Conservation (phyloP, 352 stramenopile species). For the Phytopythium mirpurense region DNA sequence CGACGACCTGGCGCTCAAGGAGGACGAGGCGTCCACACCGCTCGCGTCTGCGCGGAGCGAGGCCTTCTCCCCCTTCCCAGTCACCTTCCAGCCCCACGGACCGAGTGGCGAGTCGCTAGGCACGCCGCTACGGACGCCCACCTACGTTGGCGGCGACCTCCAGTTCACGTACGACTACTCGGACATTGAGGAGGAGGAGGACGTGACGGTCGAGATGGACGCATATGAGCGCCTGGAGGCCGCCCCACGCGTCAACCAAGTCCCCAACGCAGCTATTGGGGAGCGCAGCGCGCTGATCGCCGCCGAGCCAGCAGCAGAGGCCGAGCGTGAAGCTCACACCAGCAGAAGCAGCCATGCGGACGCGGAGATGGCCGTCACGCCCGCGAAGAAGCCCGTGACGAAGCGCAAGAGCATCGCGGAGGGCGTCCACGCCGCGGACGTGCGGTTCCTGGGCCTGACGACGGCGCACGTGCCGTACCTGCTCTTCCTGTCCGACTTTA, state of each 20-base stretch:
- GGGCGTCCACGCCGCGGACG: conserved; percentile 14
- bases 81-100: not conserved
- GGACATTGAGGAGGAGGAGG: conserved; percentile 13
- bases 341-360: conserved; percentile 2
- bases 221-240: conserved; percentile 2
- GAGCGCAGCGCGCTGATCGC: conserved; percentile 5
- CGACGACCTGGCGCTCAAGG: conserved; percentile 41
- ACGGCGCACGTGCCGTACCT: conserved; percentile 68
- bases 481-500: conserved; percentile 72
- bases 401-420: not conserved
- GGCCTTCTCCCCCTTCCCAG: conserved; percentile 1
- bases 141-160: conserved; percentile 34
- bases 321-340: not conserved
- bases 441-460: conserved; percentile 54
- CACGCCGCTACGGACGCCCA: conserved; percentile 49
- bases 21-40: conserved; percentile 5
- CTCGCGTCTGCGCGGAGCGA: not conserved
- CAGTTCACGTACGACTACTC: conserved; percentile 72
- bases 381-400: not conserved
- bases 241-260: not conserved
- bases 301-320: not conserved
- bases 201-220: not conserved
- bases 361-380: not conserved
- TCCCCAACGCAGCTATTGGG: not conserved
- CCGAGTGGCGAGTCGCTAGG: not conserved